These are phyloP conservation scores for Opeltia flavorubescens DNA, from an alignment of 495 filamentous ascomycete species.

Conservation along the genomic window DNA sequence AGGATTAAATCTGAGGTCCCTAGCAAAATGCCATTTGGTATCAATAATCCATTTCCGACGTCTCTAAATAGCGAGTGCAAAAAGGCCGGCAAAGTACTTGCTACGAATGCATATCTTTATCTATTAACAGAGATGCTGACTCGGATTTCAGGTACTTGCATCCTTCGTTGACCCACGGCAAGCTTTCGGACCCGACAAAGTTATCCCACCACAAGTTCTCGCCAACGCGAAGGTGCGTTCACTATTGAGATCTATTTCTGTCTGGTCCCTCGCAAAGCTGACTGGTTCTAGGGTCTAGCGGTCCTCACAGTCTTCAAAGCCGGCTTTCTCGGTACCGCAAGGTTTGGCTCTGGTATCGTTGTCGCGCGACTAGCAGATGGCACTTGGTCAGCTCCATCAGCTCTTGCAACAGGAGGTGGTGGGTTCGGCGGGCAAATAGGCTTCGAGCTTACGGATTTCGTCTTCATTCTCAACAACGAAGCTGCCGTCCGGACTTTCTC, in stretches of 20 bases:
- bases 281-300: conserved; percentile 59
- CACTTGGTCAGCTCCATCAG: conserved; percentile 84
- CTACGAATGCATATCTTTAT: not conserved
- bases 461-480: conserved; percentile 94
- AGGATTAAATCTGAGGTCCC: not conserved
- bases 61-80: conserved; percentile 69
- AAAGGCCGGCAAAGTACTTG: conserved; percentile 57
- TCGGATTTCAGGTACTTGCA: conserved; percentile 61
- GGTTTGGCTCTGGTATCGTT: conserved; percentile 87
- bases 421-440: conserved; percentile 96
- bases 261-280: not conserved
- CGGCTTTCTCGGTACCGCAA: conserved; percentile 82
- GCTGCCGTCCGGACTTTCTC: conserved; percentile 89
- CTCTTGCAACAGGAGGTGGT: conserved; percentile 78
- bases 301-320: conserved; percentile 92
- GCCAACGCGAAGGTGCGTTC: conserved; percentile 71
- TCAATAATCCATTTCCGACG: conserved; percentile 55
- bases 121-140: not conserved
- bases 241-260: not conserved
- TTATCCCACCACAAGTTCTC: conserved; percentile 86
- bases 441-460: conserved; percentile 95
- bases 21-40: conserved; percentile 39
- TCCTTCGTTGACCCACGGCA: conserved; percentile 92
- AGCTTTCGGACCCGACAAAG: conserved; percentile 90
- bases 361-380: conserved; percentile 88